phyloP scores from a whole-genome alignment of 75 land plant species.

The Pinus tabuliformis region DNA sequence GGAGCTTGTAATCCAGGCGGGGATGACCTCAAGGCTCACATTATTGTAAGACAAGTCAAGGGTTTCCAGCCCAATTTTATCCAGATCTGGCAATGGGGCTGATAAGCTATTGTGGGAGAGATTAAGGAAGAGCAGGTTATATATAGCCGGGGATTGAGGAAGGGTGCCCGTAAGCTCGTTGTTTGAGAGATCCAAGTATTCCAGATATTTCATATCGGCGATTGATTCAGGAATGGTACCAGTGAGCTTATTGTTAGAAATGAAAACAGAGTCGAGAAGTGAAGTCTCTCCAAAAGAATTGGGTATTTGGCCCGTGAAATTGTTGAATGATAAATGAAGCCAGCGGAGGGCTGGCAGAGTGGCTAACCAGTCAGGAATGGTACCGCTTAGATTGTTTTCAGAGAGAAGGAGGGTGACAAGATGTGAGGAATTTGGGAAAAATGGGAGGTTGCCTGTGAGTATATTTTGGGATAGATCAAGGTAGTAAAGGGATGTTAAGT shows the following conservation, averaged over 20 bases:
- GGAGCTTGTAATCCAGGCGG: no score
- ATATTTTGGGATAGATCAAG: conserved; percentile 39
- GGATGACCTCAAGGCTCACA: no score
- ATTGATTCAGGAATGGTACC: conserved; percentile 8
- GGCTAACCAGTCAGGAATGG: conserved; percentile 1
- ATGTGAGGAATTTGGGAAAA: conserved; percentile 22
- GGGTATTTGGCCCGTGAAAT: conserved; percentile 10
- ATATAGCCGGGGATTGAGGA: neutral
- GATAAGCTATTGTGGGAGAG: conserved; percentile 32
- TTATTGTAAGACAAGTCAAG: neutral
- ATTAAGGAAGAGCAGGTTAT: conserved; percentile 16
- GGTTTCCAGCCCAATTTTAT: neutral
- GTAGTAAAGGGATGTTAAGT: conserved; percentile 13
- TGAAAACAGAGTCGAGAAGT: neutral
- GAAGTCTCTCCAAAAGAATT: neutral
- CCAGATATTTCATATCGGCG: neutral
- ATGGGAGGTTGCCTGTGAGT: conserved; percentile 19
- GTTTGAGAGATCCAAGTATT: neutral
- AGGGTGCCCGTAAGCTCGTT: neutral
- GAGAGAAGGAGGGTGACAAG: conserved; percentile 24
- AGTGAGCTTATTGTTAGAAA: conserved; percentile 16
- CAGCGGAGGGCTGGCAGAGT: neutral
- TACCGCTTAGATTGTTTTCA: conserved; percentile 8
- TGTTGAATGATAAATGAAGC: neutral
- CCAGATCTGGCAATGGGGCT: neutral